These are phyloP conservation scores for Oryza officinalis DNA, from an alignment of 176 grass and related monocot genomes.

Conservation along the genomic window DNA sequence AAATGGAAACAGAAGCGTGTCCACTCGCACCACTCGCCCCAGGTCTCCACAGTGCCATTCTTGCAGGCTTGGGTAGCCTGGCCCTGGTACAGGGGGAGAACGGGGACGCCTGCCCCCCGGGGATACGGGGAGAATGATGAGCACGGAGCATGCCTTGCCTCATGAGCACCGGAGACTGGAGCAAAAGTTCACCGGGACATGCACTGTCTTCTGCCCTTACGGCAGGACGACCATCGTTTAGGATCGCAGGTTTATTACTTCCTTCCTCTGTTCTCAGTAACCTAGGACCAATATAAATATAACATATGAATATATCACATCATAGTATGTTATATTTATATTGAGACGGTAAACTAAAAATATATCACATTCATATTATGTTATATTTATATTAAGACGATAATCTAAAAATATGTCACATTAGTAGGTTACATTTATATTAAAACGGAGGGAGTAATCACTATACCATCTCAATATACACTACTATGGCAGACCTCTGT, in stretches of 20 bases:
- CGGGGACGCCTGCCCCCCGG: background rate
- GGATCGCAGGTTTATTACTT: background rate
- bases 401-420: too few species aligned
- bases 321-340: too few species aligned
- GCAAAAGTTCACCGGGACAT: constrained; percentile 10
- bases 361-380: too few species aligned
- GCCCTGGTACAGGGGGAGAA: background rate
- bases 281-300: too few species aligned
- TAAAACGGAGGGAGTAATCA: too few species aligned
- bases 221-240: constrained; percentile 13
- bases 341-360: too few species aligned
- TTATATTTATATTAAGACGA: too few species aligned
- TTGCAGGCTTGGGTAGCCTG: background rate
- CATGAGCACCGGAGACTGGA: constrained; percentile 22
- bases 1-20: too few species aligned
- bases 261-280: too few species aligned
- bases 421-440: too few species aligned
- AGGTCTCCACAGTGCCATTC: background rate
- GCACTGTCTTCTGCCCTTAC: constrained; percentile 3
- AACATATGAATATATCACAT: too few species aligned
- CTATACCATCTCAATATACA: background rate
- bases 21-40: too few species aligned
- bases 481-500: background rate
- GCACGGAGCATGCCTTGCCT: constrained; percentile 40
- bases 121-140: constrained; percentile 35